Evolutionary conservation across 129 eudicot genomes (phyloP).

Genomic region (carrot (Daucus carota)): DH1_v3.0 NC_030386.2:23476501-23477000

Average conservation of each 20-base stretch:
- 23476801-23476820: slow-evolving; percentile 26
- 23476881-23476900: slow-evolving; percentile 39
- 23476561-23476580: slow-evolving; percentile 16
- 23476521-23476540: slow-evolving; percentile 45
- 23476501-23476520: slow-evolving; percentile 41
- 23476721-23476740: slow-evolving; percentile 54
- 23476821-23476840: slow-evolving; percentile 36
- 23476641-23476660: slow-evolving; percentile 34
- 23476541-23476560: slow-evolving; percentile 30
- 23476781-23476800: slow-evolving; percentile 47
- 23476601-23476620: slow-evolving; percentile 9
- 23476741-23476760: slow-evolving; percentile 39
- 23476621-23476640: slow-evolving; percentile 51
- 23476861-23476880: slow-evolving; percentile 43
- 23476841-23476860: slow-evolving; percentile 40
- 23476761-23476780: slow-evolving; percentile 28
- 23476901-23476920: slow-evolving; percentile 29
- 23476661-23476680: slow-evolving; percentile 30
- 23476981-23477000: slow-evolving; percentile 31
- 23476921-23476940: slow-evolving; percentile 42
- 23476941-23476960: slow-evolving; percentile 55
- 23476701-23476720: slow-evolving; percentile 40
- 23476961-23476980: slow-evolving; percentile 54
- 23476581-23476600: slow-evolving; percentile 2
- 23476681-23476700: slow-evolving; percentile 36